A percentile compares a stretch with the other conserved stretches of the same genome.
These are phyloP conservation scores for Suhomyces choctaworum DNA, from an alignment of 1,139 yeast species.

Conservation along the genomic window DNA sequence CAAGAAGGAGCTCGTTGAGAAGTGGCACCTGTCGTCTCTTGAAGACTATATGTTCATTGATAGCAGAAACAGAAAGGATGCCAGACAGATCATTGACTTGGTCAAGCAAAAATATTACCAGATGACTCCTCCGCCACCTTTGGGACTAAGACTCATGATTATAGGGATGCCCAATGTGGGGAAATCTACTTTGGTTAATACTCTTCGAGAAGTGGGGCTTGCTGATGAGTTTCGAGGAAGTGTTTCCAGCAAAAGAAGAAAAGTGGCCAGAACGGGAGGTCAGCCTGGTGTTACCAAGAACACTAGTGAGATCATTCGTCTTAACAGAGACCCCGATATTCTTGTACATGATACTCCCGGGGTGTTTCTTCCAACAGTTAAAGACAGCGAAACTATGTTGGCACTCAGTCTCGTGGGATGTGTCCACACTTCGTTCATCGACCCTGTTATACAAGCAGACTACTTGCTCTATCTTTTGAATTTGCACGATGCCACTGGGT, in stretches of 20 bases:
- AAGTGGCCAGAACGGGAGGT: constrained; percentile 84
- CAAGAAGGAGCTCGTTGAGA: constrained; percentile 34
- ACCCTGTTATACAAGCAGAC: constrained; percentile 86
- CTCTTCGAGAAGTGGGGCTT: constrained; percentile 61
- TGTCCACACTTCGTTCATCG: constrained; percentile 68
- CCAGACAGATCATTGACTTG: constrained; percentile 48
- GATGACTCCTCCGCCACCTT: constrained; percentile 71
- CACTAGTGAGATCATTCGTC: constrained; percentile 73
- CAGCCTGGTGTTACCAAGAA: constrained; percentile 88
- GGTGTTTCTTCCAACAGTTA: constrained; percentile 76
- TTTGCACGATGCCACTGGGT: constrained; percentile 53
- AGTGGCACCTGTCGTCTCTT: constrained; percentile 53
- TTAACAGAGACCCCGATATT: constrained; percentile 63
- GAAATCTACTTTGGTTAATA: constrained; percentile 84
- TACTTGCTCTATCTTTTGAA: constrained; percentile 76
- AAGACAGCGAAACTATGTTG: constrained; percentile 69
- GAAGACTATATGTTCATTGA: constrained; percentile 64
- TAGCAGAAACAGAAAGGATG: constrained; percentile 54
- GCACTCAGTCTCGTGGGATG: constrained; percentile 76
- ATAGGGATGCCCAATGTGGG: constrained; percentile 99
- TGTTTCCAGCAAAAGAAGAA: constrained; percentile 43
- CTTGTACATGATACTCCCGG: constrained; percentile 92
- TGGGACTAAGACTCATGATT: constrained; percentile 75
- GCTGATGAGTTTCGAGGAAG: constrained; percentile 20
- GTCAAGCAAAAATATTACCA: constrained; percentile 45